phyloP scores from a whole-genome alignment of 2,329 filamentous ascomycete species.

The Talaromyces pinophilus region DNA sequence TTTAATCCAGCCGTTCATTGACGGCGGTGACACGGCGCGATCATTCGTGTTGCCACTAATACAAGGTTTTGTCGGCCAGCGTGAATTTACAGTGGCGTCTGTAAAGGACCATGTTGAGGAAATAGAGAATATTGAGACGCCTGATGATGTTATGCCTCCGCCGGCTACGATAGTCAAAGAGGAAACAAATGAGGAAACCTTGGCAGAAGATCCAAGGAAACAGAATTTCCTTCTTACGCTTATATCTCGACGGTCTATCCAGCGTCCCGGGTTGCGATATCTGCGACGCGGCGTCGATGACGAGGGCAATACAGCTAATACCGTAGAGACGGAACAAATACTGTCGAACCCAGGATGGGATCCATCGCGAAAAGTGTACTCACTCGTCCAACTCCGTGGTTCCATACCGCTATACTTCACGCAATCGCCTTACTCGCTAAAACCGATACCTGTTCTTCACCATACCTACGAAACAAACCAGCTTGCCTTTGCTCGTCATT shows the following conservation, averaged over 20 bases:
- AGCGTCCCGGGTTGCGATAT: slow-evolving; percentile 85
- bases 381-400: slow-evolving; percentile 82
- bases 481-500: slow-evolving; percentile 76
- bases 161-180: slow-evolving; percentile 30
- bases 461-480: slow-evolving; percentile 80
- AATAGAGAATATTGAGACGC: slow-evolving; percentile 24
- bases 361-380: slow-evolving; percentile 65
- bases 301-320: slow-evolving; percentile 83
- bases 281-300: slow-evolving; percentile 88
- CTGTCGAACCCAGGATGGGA: slow-evolving; percentile 72
- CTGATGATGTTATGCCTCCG: slow-evolving; percentile 20
- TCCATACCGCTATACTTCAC: slow-evolving; percentile 96
- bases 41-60: slow-evolving; percentile 76
- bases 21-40: slow-evolving; percentile 63
- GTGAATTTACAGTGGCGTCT: slow-evolving; percentile 70
- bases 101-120: not conserved
- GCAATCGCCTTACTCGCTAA: slow-evolving; percentile 89
- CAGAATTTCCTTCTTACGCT: slow-evolving; percentile 75
- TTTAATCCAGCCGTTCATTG: slow-evolving; percentile 71
- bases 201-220: slow-evolving; percentile 31
- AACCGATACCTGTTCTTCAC: slow-evolving; percentile 78
- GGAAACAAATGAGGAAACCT: not conserved
- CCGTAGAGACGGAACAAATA: slow-evolving; percentile 93
- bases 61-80: slow-evolving; percentile 92
- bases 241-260: slow-evolving; percentile 83